A percentile compares a stretch with the other conserved stretches of the same genome.
Conservation (phyloP, 2,329 filamentous ascomycete species). For the Coccinonectria pachysandricola region DNA sequence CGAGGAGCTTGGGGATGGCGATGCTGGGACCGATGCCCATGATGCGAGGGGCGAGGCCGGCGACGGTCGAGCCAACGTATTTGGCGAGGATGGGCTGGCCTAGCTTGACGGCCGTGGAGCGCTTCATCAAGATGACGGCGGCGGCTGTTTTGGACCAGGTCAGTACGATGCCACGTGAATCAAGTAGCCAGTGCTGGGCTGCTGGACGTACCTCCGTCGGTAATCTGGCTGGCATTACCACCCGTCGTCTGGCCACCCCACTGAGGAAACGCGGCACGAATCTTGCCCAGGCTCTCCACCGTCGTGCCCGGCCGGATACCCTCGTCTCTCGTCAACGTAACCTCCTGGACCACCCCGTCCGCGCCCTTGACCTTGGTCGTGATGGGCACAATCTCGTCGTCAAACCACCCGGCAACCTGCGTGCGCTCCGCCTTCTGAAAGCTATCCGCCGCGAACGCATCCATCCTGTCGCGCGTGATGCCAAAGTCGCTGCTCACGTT, state of each 20-base stretch:
- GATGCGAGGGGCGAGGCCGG: conserved; percentile 82
- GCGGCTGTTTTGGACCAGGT: no score
- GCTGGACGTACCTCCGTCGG: conserved; percentile 72
- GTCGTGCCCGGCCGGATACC: conserved; percentile 88
- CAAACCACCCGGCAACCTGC: conserved; percentile 84
- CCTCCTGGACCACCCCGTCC: conserved; percentile 66
- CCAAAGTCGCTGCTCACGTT: conserved; percentile 89
- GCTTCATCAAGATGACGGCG: conserved; percentile 86
- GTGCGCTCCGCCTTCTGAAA: conserved; percentile 81
- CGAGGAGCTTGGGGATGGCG: conserved; percentile 72
- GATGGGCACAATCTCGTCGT: conserved; percentile 90
- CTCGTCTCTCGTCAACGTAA: conserved; percentile 78
- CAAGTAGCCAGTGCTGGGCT: no score
- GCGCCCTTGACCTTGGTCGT: conserved; percentile 71
- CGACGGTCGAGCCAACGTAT: conserved; percentile 83
- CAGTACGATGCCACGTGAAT: no score
- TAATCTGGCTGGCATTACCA: conserved; percentile 90
- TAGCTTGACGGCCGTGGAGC: conserved; percentile 75
- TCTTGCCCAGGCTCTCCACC: conserved; percentile 68
- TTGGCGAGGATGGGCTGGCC: conserved; percentile 90
- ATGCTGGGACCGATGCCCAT: conserved; percentile 87
- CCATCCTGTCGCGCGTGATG: conserved; percentile 69
- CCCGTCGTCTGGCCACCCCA: conserved; percentile 82
- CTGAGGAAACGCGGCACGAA: conserved; percentile 81
- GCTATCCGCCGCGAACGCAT: conserved; percentile 76